A percentile compares a stretch with the other conserved stretches of the same genome.
Conservation (phyloP, 1,139 yeast species). For the Dujonia santamariae region DNA sequence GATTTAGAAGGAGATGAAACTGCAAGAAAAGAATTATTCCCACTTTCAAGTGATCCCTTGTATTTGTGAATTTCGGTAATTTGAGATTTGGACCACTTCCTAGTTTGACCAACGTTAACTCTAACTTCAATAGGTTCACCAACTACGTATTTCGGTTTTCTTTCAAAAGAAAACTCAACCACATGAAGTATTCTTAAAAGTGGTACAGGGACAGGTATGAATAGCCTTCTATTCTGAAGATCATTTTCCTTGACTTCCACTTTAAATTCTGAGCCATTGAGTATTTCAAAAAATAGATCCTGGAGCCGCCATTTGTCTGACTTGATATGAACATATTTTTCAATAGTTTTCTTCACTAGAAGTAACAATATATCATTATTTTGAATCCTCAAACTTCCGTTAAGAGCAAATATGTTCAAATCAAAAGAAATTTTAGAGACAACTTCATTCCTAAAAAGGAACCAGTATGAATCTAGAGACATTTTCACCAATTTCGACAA, state of each 20-base stretch:
- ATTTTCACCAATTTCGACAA: conserved; percentile 10
- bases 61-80: conserved; percentile 10
- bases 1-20: conserved; percentile 23
- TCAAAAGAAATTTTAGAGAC: conserved; percentile 29
- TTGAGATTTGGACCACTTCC: conserved; percentile 36
- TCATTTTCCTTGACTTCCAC: conserved; percentile 1
- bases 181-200: conserved; percentile 48
- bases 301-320: conserved; percentile 7
- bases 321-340: conserved; percentile 7
- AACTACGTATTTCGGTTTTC: conserved; percentile 45
- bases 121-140: conserved; percentile 58
- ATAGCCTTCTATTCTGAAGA: conserved; percentile 16
- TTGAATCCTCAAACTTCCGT: conserved; percentile 20
- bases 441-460: conserved; percentile 23
- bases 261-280: too few relatives aligned
- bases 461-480: conserved; percentile 18
- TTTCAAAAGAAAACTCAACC: conserved; percentile 42
- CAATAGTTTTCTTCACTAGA: conserved; percentile 9
- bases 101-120: conserved; percentile 43
- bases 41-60: conserved; percentile 6
- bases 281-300: neutral
- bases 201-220: conserved; percentile 54
- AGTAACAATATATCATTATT: conserved; percentile 16
- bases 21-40: conserved; percentile 19
- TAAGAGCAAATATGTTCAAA: conserved; percentile 36